These are phyloP conservation scores for Xylaria digitata DNA, from an alignment of 2,329 filamentous ascomycete genomes.

Conservation along the genomic window DNA sequence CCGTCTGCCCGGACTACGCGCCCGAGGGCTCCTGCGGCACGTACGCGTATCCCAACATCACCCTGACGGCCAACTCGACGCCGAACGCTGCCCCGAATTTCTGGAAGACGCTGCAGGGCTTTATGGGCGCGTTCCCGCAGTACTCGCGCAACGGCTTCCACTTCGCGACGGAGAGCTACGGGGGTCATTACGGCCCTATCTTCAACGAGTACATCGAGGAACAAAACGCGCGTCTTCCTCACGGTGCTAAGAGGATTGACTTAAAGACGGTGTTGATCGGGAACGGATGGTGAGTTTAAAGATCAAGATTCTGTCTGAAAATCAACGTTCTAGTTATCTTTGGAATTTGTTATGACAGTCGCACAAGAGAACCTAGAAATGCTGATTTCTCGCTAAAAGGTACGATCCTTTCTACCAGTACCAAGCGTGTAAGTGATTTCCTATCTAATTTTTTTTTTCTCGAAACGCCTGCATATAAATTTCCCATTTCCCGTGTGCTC, in stretches of 20 bases:
- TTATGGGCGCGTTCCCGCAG: constrained; percentile 70
- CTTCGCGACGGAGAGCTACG: constrained; percentile 68
- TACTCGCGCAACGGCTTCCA: constrained; percentile 62
- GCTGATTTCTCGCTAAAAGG: constrained; percentile 47
- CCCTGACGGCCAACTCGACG: constrained; percentile 64
- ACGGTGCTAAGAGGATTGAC: constrained; percentile 59
- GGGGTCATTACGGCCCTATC: constrained; percentile 68
- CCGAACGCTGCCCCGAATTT: constrained; percentile 66
- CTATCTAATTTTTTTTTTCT: not conserved
- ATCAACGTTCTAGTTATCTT: not conserved
- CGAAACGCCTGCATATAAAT: not conserved
- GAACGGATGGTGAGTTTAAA: constrained; percentile 59
- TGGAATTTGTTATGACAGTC: not conserved
- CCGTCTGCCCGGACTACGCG: constrained; percentile 62
- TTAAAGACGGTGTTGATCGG: constrained; percentile 64
- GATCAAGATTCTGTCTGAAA: not conserved
- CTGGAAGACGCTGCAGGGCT: constrained; percentile 71
- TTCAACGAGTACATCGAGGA: constrained; percentile 63
- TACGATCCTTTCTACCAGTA: constrained; percentile 67
- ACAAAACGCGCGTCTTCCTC: constrained; percentile 57
- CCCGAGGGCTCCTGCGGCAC: constrained; percentile 62
- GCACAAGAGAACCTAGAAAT: not conserved
- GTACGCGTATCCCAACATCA: constrained; percentile 61
- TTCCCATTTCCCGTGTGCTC: not conserved
- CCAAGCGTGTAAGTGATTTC: constrained; percentile 54